Percentiles rank a stretch among this genome's conserved stretches.
Evolutionary conservation across 2,329 filamentous ascomycete species (phyloP).

Genomic region (Elsinoe fawcettii): DNA sequence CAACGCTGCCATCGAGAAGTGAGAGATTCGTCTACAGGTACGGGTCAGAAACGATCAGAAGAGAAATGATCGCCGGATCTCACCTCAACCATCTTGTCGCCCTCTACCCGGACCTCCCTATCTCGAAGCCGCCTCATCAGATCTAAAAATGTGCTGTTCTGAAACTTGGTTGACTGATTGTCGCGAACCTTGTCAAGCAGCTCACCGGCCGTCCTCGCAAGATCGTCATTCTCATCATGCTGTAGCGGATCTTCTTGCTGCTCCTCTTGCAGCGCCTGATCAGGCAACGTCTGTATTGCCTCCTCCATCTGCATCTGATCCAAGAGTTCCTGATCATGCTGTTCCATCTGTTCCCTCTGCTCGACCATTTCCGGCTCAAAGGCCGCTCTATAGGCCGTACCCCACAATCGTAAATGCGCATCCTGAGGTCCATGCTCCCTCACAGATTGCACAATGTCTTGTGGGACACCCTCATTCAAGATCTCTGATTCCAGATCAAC

Average conservation of each 20-base stretch:
- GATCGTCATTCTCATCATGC: constrained; percentile 53
- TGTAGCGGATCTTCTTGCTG: constrained; percentile 21
- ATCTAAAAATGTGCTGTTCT: constrained; percentile 65
- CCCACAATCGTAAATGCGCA: not conserved
- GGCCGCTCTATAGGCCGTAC: not conserved
- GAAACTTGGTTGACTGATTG: constrained; percentile 66
- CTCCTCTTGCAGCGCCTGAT: constrained; percentile 2
- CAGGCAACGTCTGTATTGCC: not conserved
- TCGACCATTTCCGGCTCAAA: constrained; percentile 10
- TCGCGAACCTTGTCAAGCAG: constrained; percentile 61
- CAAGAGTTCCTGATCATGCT: not conserved
- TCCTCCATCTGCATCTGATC: not conserved
- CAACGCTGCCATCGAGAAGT: not conserved
- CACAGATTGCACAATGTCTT: not conserved
- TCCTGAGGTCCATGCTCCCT: not conserved
- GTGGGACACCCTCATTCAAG: not conserved
- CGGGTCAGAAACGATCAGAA: too few species aligned
- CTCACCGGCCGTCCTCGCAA: constrained; percentile 63
- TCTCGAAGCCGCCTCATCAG: constrained; percentile 71
- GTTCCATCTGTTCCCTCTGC: not conserved
- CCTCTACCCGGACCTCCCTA: constrained; percentile 63
- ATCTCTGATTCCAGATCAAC: not conserved
- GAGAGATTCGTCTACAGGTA: too few species aligned
- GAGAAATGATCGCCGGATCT: too few species aligned
- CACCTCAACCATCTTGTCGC: constrained; percentile 57